These are phyloP conservation scores for Rhodocollybia butyracea DNA, from an alignment of 768 basidiomycete genomes.

Conservation along the genomic window DNA sequence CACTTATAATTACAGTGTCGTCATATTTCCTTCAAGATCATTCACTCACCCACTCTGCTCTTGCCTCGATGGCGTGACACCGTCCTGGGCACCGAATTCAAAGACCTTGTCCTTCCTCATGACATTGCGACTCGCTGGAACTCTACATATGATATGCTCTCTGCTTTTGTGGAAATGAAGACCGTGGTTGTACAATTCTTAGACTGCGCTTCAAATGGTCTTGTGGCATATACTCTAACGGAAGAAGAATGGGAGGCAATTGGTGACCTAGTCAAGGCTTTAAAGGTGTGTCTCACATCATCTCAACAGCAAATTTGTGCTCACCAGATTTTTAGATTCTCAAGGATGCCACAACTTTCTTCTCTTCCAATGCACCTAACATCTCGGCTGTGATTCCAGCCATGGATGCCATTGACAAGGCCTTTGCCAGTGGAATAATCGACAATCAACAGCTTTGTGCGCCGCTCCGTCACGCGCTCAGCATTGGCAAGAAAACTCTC, in stretches of 20 bases:
- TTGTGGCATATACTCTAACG: neutral
- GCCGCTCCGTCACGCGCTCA: neutral
- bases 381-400: no score
- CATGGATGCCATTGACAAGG: no score
- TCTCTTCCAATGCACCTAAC: neutral
- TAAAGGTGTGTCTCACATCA: neutral
- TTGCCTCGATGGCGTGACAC: neutral
- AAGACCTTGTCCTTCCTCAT: neutral
- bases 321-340: neutral
- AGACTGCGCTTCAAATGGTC: neutral
- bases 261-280: neutral
- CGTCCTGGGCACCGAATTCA: neutral
- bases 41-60: neutral
- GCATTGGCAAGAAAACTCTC: neutral
- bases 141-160: no score
- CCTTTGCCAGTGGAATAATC: neutral
- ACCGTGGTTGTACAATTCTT: neutral
- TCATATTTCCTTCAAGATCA: neutral
- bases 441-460: neutral
- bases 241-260: neutral
- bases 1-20: neutral
- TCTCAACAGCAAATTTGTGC: neutral
- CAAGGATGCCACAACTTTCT: neutral
- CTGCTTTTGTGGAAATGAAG: conserved; percentile 1
- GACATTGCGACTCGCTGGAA: neutral